phyloP scores from a whole-genome alignment of 2,329 filamentous ascomycete species.

The Bipolaris cookei region DNA sequence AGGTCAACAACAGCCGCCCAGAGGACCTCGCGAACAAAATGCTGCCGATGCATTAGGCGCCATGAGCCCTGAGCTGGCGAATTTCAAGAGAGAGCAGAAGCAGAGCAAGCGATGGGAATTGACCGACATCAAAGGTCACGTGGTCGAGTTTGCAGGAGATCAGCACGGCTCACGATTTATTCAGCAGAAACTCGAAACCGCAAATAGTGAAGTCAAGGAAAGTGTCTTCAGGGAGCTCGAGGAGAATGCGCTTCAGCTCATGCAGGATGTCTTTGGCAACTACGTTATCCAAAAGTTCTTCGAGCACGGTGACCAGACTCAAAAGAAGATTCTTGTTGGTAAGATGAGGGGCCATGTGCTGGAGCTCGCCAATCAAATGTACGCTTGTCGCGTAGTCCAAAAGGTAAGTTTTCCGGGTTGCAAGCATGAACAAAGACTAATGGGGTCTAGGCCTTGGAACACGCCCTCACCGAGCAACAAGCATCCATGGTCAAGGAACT shows the following conservation, averaged over 20 bases:
- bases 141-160: conserved; percentile 95
- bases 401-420: conserved; percentile 65
- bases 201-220: conserved; percentile 95
- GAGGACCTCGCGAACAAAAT: conserved; percentile 60
- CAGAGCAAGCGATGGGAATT: conserved; percentile 78
- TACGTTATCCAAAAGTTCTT: conserved; percentile 99
- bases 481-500: conserved; percentile 82
- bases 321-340: conserved; percentile 85
- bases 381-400: conserved; percentile 94
- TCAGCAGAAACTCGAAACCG: conserved; percentile 86
- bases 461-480: conserved; percentile 92
- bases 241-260: conserved; percentile 82
- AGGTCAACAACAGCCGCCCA: conserved; percentile 50
- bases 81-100: conserved; percentile 78
- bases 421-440: neutral
- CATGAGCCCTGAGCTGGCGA: conserved; percentile 76
- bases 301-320: conserved; percentile 90
- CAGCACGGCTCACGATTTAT: conserved; percentile 96
- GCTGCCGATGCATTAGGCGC: conserved; percentile 60
- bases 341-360: conserved; percentile 88
- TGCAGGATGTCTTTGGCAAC: conserved; percentile 97
- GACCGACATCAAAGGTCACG: conserved; percentile 83
- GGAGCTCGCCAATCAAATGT: conserved; percentile 83
- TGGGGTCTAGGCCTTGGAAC: conserved; percentile 74
- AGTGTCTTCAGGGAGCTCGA: conserved; percentile 87